phyloP scores from a whole-genome alignment of 345 rosid species.

The Stellera chamaejasme region DNA sequence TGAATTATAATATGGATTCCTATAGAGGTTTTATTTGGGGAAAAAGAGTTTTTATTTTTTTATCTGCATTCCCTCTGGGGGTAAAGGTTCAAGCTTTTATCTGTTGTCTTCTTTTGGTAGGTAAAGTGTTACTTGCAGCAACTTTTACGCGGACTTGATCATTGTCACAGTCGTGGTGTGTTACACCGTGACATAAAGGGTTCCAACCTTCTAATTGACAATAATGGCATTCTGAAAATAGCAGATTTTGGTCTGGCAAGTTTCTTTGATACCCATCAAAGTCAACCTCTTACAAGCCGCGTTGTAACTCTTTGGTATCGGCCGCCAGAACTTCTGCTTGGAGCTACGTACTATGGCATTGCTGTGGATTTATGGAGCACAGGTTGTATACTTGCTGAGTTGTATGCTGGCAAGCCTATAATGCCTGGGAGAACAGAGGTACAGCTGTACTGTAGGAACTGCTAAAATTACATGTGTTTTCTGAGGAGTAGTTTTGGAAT shows the following conservation, averaged over 20 bases:
- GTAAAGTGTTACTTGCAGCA: constrained; percentile 96
- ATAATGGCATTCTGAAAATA: constrained; percentile 81
- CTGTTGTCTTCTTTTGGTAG: constrained; percentile 26
- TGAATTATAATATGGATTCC: too few species aligned
- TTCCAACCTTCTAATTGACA: constrained; percentile 88
- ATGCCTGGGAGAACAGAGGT: constrained; percentile 99
- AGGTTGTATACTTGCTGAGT: constrained; percentile 94
- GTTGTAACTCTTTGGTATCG: constrained; percentile 99
- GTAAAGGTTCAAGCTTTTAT: too few species aligned
- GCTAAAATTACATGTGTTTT: too few species aligned
- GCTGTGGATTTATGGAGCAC: constrained; percentile 97
- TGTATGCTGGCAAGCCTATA: constrained; percentile 97
- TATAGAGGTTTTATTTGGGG: too few species aligned
- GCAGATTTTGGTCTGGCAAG: constrained; percentile 98
- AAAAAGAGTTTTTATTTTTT: too few species aligned
- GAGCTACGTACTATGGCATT: constrained; percentile 81
- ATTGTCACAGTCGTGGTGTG: constrained; percentile 92
- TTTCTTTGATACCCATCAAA: constrained; percentile 64
- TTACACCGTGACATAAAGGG: constrained; percentile 98
- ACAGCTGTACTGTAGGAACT: neutral
- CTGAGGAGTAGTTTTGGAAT: too few species aligned
- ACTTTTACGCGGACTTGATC: constrained; percentile 78
- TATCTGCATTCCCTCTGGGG: too few species aligned
- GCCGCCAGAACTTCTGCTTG: constrained; percentile 93
- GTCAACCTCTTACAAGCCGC: constrained; percentile 83